Percentiles rank a stretch among this genome's conserved stretches.
Evolutionary conservation across 257 asterid species (phyloP).

Genomic region (Plantago ovata): DNA sequence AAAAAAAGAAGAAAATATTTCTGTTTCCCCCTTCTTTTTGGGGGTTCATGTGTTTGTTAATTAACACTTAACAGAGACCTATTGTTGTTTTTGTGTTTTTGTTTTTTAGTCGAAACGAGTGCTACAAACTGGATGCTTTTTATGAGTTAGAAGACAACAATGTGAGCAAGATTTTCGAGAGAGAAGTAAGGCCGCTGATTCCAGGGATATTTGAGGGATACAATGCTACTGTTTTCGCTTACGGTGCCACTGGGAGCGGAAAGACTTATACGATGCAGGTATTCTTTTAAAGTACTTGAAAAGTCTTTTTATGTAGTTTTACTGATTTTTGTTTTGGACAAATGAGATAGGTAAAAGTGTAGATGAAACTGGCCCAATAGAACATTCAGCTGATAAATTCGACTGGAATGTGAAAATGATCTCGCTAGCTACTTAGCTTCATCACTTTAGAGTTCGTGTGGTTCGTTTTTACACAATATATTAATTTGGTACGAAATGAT

Average conservation of each 20-base stretch:
- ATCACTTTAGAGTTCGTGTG: no score
- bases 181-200: conserved; percentile 78
- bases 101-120: conserved; percentile 68
- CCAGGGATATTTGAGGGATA: conserved; percentile 65
- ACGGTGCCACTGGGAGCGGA: conserved; percentile 99
- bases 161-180: conserved; percentile 50
- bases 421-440: no score
- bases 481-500: no score
- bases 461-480: no score
- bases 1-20: not conserved
- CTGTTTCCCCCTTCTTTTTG: no score
- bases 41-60: not conserved
- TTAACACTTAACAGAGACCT: no score
- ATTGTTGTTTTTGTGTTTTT: not conserved
- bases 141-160: conserved; percentile 64
- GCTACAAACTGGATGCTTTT: conserved; percentile 69
- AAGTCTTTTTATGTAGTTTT: not conserved
- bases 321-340: not conserved
- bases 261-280: conserved; percentile 95
- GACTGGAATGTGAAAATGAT: no score
- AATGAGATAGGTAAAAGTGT: no score
- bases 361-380: no score
- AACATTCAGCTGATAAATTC: no score
- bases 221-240: conserved; percentile 82
- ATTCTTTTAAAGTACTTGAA: conserved; percentile 7